A percentile compares a stretch with the other conserved stretches of the same genome.
Evolutionary conservation across 345 rosid species (phyloP).

Genomic region (Populus ilicifolia): DNA sequence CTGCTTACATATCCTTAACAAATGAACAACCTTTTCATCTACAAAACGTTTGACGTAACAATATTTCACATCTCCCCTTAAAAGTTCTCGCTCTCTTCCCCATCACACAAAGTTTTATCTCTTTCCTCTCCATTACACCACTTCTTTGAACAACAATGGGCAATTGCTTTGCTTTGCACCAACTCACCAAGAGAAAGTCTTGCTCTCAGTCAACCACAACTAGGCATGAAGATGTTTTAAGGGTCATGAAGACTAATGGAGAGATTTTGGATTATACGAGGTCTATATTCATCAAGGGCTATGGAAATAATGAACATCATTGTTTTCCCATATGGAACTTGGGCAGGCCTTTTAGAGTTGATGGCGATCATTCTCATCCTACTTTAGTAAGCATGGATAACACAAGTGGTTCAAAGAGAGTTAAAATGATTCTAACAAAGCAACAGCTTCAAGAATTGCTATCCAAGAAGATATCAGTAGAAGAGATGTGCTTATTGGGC

Average conservation of each 20-base stretch:
- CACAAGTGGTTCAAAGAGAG: neutral
- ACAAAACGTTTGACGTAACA: neutral
- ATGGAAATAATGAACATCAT: neutral
- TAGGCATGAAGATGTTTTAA: neutral
- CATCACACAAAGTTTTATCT: neutral
- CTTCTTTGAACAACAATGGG: neutral
- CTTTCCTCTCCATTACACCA: neutral
- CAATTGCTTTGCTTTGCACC: conserved; percentile 1
- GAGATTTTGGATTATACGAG: neutral
- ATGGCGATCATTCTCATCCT: neutral
- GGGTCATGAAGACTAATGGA: neutral
- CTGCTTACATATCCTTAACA: neutral
- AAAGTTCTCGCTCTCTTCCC: neutral
- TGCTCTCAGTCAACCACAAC: neutral
- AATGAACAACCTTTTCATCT: neutral
- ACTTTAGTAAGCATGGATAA: neutral
- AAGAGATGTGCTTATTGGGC: neutral
- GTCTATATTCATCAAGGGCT: neutral
- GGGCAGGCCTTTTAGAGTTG: no score
- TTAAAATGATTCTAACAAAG: conserved; percentile 9
- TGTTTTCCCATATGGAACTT: neutral
- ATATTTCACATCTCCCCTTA: neutral
- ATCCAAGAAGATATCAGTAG: neutral
- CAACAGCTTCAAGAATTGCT: conserved; percentile 17
- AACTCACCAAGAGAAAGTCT: neutral